Percentiles rank a stretch among this genome's conserved stretches.
These are phyloP conservation scores for Kernera saxatilis DNA, from an alignment of 345 rosid genomes.

Conservation along the genomic window DNA sequence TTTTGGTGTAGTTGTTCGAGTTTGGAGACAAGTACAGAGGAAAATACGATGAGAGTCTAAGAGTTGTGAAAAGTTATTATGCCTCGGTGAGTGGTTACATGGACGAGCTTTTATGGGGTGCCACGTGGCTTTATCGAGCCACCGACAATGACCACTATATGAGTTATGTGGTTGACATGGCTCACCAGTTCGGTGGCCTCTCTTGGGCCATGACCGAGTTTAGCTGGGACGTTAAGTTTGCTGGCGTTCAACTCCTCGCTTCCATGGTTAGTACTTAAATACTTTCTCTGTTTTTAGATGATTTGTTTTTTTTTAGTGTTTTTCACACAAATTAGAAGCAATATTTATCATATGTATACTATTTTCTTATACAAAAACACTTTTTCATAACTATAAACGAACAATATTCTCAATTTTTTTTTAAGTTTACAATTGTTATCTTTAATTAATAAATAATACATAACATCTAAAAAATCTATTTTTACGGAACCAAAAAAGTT, in stretches of 20 bases:
- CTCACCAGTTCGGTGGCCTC: constrained; percentile 62
- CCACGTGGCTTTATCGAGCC: constrained; percentile 88
- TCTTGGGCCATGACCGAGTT: constrained; percentile 92
- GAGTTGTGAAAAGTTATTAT: constrained; percentile 75
- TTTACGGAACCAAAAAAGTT: no score
- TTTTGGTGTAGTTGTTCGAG: constrained; percentile 62
- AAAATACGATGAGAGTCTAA: constrained; percentile 65
- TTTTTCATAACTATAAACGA: no score
- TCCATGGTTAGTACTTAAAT: constrained; percentile 54
- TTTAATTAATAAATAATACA: no score
- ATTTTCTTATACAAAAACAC: no score
- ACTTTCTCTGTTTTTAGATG: no score
- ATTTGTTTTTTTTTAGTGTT: neutral
- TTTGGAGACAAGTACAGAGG: constrained; percentile 81
- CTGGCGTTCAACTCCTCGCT: constrained; percentile 74
- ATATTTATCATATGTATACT: no score
- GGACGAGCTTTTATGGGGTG: constrained; percentile 97
- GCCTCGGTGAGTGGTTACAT: constrained; percentile 90
- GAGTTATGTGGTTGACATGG: constrained; percentile 53
- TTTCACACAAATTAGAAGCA: no score
- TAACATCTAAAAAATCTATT: no score
- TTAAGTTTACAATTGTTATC: no score
- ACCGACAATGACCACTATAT: constrained; percentile 65
- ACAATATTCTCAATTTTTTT: no score
- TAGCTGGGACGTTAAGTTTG: constrained; percentile 98